A percentile compares a stretch with the other conserved stretches of the same genome.
Evolutionary conservation across 2,329 filamentous ascomycete genomes (phyloP).

Genomic region (Cucurbitaria berberidis): DNA sequence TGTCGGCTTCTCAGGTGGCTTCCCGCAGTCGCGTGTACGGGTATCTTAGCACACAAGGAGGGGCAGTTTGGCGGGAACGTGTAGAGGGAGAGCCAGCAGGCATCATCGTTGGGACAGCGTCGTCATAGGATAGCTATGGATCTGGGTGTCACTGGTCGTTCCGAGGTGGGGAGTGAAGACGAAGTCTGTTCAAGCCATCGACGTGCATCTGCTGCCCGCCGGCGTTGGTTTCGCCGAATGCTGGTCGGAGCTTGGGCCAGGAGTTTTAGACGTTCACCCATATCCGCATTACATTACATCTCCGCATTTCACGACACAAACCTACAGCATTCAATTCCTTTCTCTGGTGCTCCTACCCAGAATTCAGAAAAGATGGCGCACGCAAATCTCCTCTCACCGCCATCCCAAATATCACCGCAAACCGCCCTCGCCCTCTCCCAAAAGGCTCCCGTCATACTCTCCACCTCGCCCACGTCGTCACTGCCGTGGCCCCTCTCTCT

Average conservation of each 20-base stretch:
- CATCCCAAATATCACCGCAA: slow-evolving; percentile 47
- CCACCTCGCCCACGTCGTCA: slow-evolving; percentile 47
- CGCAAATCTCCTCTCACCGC: slow-evolving; percentile 50
- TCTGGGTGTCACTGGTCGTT: background rate
- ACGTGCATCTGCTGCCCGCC: slow-evolving; percentile 23
- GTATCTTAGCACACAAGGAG: slow-evolving; percentile 28
- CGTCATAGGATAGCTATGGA: slow-evolving; percentile 18
- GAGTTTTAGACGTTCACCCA: too few relatives aligned
- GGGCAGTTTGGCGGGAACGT: slow-evolving; percentile 35
- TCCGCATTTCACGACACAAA: background rate
- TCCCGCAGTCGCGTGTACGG: slow-evolving; percentile 25
- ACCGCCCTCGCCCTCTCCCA: slow-evolving; percentile 56
- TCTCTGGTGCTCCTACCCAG: background rate
- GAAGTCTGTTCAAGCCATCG: slow-evolving; percentile 1
- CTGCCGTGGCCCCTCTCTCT: slow-evolving; percentile 60
- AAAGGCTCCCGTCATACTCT: slow-evolving; percentile 51
- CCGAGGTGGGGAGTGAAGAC: background rate
- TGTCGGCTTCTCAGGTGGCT: slow-evolving; percentile 21
- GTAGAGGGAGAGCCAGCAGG: slow-evolving; percentile 32
- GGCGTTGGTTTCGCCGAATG: slow-evolving; percentile 11
- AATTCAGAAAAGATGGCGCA: slow-evolving; percentile 29
- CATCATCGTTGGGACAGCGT: slow-evolving; percentile 39
- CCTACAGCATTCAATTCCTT: background rate
- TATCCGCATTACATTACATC: too few relatives aligned
- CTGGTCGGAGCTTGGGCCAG: slow-evolving; percentile 20